Conservation (phyloP, 2,329 filamentous ascomycete genomes). For the Lomentospora prolificans region DNA sequence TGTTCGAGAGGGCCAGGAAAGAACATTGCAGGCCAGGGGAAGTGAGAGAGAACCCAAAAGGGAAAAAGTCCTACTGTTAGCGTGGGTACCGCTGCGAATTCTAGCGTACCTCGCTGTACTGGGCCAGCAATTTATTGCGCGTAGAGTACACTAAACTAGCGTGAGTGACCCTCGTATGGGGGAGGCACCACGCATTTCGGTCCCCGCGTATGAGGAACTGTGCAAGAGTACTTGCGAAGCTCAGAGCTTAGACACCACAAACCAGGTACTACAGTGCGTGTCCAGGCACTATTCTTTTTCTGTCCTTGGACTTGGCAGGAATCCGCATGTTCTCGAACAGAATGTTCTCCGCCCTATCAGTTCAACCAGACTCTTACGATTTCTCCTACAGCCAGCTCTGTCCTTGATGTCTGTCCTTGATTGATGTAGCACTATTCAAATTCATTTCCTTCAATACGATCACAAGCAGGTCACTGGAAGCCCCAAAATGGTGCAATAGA, state of each 20-base stretch:
- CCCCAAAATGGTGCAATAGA: too few species aligned
- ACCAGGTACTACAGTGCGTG: too few species aligned
- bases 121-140: not conserved
- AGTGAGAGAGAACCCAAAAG: not conserved
- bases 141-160: not conserved
- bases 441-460: too few species aligned
- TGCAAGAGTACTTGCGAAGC: not conserved
- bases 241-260: too few species aligned
- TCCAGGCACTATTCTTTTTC: not conserved
- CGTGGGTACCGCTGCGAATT: not conserved
- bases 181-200: not conserved
- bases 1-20: not conserved
- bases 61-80: not conserved
- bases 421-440: too few species aligned
- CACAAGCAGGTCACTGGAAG: too few species aligned
- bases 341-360: too few species aligned
- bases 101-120: not conserved
- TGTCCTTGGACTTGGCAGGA: too few species aligned
- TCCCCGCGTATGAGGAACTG: not conserved
- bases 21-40: not conserved
- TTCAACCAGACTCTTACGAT: too few species aligned
- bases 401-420: too few species aligned
- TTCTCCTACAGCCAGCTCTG: too few species aligned
- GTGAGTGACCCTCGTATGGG: not conserved
- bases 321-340: too few species aligned